A percentile compares a stretch with the other conserved stretches of the same genome.
Evolutionary conservation across 306 rosid species (phyloP).

Genomic region (Hippophae gyantsensis): DNA sequence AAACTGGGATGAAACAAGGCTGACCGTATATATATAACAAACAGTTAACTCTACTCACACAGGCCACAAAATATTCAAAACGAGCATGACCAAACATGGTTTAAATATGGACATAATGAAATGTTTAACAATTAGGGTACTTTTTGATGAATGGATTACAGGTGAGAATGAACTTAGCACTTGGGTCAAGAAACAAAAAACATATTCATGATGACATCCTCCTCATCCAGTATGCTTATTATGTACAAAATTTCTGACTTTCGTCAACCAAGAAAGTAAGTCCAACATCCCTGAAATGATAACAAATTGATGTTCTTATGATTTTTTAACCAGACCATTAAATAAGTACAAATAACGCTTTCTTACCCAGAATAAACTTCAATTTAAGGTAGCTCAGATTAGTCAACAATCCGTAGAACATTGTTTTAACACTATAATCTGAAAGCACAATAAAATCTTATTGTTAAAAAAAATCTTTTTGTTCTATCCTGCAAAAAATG

Average conservation of each 20-base stretch:
- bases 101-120: no score
- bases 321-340: conserved; percentile 5
- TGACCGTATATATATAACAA: no score
- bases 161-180: no score
- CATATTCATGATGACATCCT: no score
- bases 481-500: neutral
- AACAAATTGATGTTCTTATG: neutral
- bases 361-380: conserved; percentile 53
- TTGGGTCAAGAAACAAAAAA: no score
- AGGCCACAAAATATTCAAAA: no score
- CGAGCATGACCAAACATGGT: no score
- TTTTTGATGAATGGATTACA: no score
- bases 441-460: conserved; percentile 23
- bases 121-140: no score
- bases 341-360: conserved; percentile 1
- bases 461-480: conserved; percentile 1
- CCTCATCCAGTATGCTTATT: no score
- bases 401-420: conserved; percentile 37
- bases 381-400: conserved; percentile 37
- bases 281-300: conserved; percentile 15
- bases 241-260: conserved; percentile 6
- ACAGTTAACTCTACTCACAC: no score
- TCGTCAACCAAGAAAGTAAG: conserved; percentile 10
- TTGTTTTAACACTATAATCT: conserved; percentile 39
- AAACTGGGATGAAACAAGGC: no score